phyloP scores from a whole-genome alignment of 2,329 filamentous ascomycete species.

The Colletotrichum horii region DNA sequence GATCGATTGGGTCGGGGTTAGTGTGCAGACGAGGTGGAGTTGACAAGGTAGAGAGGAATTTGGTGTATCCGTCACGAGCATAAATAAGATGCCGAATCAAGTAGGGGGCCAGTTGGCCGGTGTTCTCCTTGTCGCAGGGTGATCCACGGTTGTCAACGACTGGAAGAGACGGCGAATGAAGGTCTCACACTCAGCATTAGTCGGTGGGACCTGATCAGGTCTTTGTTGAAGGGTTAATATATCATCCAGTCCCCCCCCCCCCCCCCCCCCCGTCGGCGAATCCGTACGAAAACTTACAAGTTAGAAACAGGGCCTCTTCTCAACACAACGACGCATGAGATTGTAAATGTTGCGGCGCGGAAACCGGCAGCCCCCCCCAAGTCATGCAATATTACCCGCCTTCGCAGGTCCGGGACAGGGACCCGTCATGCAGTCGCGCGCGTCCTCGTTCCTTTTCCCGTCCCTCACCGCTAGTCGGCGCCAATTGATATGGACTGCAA shows the following conservation, averaged over 20 bases:
- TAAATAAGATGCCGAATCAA: neutral
- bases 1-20: neutral
- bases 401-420: neutral
- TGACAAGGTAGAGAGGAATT: neutral
- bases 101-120: neutral
- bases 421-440: neutral
- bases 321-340: neutral
- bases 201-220: neutral
- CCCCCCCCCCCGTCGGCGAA: neutral
- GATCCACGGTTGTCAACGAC: neutral
- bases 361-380: neutral
- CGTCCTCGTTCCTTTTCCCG: constrained; percentile 1
- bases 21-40: neutral
- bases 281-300: neutral
- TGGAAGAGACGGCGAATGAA: neutral
- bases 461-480: constrained; percentile 18
- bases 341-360: neutral
- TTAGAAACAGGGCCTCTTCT: neutral
- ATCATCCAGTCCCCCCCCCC: neutral
- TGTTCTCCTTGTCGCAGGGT: neutral
- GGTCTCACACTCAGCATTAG: neutral
- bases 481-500: neutral
- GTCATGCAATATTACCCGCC: neutral
- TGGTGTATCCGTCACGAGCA: neutral
- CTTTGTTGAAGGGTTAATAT: neutral